phyloP scores from a whole-genome alignment of 805 yeast species.

The Sugiyamaella mastotermitis region DNA sequence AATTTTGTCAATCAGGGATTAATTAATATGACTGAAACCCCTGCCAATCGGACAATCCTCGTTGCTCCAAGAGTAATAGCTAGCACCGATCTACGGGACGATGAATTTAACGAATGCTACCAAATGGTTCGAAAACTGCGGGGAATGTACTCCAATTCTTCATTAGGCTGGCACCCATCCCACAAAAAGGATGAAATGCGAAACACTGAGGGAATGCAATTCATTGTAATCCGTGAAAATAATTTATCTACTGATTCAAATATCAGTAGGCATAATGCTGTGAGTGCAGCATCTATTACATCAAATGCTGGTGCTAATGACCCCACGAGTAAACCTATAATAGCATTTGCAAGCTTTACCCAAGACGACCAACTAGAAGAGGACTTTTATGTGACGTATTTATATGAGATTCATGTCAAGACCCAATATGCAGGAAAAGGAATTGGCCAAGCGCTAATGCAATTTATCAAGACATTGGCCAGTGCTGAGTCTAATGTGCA shows the following conservation, averaged over 20 bases:
- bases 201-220: constrained; percentile 14
- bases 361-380: constrained; percentile 14
- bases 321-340: constrained; percentile 3
- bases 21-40: neutral
- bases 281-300: neutral
- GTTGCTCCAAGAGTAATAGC: neutral
- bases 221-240: constrained; percentile 6
- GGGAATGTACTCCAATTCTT: constrained; percentile 21
- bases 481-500: too few relatives aligned
- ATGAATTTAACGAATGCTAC: constrained; percentile 18
- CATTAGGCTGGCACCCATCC: constrained; percentile 23
- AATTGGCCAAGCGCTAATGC: constrained; percentile 19
- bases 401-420: constrained; percentile 27
- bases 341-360: constrained; percentile 21
- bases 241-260: neutral
- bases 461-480: constrained; percentile 7
- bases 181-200: constrained; percentile 24
- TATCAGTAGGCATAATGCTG: too few relatives aligned
- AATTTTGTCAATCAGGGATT: too few relatives aligned
- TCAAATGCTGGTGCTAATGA: neutral
- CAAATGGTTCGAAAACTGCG: constrained; percentile 19
- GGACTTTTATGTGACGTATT: constrained; percentile 15
- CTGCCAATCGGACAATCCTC: neutral
- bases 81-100: neutral
- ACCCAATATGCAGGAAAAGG: constrained; percentile 17